These are phyloP conservation scores for Discostella stelligera DNA, from an alignment of 352 stramenopile genomes.

Conservation along the genomic window DNA sequence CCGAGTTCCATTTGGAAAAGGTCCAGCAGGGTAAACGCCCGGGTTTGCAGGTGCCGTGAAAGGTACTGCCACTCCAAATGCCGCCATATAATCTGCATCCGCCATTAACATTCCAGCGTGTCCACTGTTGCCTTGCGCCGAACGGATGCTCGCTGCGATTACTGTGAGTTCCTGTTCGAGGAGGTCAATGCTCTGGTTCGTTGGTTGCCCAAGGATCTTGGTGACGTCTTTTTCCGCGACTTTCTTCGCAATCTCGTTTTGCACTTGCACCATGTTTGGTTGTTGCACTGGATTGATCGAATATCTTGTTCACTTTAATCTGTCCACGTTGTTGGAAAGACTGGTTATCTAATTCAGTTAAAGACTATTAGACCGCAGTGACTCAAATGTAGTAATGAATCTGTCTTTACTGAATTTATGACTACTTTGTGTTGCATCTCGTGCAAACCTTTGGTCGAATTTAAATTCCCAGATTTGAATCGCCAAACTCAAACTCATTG, in stretches of 20 bases:
- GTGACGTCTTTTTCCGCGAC: no score
- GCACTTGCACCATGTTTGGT: neutral
- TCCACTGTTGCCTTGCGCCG: no score
- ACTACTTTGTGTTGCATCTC: constrained; percentile 46
- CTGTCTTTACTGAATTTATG: constrained; percentile 17
- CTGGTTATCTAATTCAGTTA: neutral
- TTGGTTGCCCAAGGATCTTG: no score
- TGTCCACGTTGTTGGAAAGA: neutral
- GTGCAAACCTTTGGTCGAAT: neutral
- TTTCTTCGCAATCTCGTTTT: neutral
- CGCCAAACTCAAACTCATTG: no score
- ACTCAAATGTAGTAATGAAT: neutral
- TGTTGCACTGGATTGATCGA: neutral
- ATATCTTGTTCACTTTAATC: neutral
- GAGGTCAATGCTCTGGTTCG: no score
- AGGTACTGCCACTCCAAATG: no score
- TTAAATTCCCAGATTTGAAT: neutral
- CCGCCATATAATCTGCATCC: no score
- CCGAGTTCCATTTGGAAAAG: neutral
- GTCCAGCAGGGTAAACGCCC: no score
- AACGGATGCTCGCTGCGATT: no score
- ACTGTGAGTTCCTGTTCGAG: no score
- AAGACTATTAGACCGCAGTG: neutral
- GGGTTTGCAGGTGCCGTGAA: no score
- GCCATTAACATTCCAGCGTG: no score